Evolutionary conservation across 495 filamentous ascomycete genomes (phyloP), one percentile per base, ranked within the genome.

Genomic region (Entonaema liquescens): DNA sequence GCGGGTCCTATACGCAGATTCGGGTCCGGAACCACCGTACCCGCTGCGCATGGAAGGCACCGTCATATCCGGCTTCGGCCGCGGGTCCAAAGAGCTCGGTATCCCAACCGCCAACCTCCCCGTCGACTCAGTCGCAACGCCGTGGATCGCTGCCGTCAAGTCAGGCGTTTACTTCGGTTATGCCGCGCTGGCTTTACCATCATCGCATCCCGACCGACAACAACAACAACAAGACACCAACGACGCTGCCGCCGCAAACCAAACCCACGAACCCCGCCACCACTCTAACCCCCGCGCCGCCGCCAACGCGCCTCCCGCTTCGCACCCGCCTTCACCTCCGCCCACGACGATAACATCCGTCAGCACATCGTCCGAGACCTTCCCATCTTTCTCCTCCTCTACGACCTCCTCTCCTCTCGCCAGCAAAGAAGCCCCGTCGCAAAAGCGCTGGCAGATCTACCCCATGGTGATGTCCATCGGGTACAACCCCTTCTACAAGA

Each of bases 81-180:
- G 95, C 47, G 95, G 95, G 44, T 94, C 91, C 77, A 95, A 92
- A 82, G 93, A 97, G 85, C 89, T 99, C 64, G 93, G 95, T 62
- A 98, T 98, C 79, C 95, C 95, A 2, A 99, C 95, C 0, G 95
- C 95, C 73, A 99, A 99, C 82, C 94, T 99, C 69, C 94, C 95
- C 42, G 84, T 97, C 62, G 89, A 90, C 60, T 89, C 88, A 8
- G 80, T 92, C 36, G 74, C 66, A 33, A 85, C 90, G 36, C 88
- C 89, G 17, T 93, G 92, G 75, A 88, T 97, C 75, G 82, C 86
- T 8, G 84, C 88, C 58, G 82, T 92, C 33, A 83, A 86, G 28
- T 91, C 88, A 21, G 95, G 95, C 47, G 90, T 99, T 17, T 98
- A 99, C 81, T 98, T 92, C 75, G 95, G 95, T 60, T 97, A 91